Conservation (phyloP, 176 grass and related monocot species). For the Sorghum bicolor region Sorghum_bicolor_NCBIv3 NC_012870.2:77072001-77072500, state of each 20-base stretch:
- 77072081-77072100: not conserved
- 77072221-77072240: not conserved
- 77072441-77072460: slow-evolving; percentile 96
- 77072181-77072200: not conserved
- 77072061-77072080: not conserved
- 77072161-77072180: not conserved
- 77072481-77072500: slow-evolving; percentile 96
- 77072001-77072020: not conserved
- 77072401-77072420: not conserved
- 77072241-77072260: not conserved
- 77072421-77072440: slow-evolving; percentile 84
- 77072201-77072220: not conserved
- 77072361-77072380: not conserved
- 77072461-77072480: slow-evolving; percentile 98
- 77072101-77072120: not conserved
- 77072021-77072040: not conserved
- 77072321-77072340: slow-evolving; percentile 2
- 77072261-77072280: not conserved
- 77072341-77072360: not conserved
- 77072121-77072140: not conserved
- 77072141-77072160: not conserved
- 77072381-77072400: not conserved
- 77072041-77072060: not conserved
- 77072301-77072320: not conserved
- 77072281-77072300: not conserved